A percentile compares a stretch with the other conserved stretches of the same genome.
These are phyloP conservation scores for Leishmania mexicana DNA, from an alignment of 208 protist species.

Conservation along the genomic window DNA sequence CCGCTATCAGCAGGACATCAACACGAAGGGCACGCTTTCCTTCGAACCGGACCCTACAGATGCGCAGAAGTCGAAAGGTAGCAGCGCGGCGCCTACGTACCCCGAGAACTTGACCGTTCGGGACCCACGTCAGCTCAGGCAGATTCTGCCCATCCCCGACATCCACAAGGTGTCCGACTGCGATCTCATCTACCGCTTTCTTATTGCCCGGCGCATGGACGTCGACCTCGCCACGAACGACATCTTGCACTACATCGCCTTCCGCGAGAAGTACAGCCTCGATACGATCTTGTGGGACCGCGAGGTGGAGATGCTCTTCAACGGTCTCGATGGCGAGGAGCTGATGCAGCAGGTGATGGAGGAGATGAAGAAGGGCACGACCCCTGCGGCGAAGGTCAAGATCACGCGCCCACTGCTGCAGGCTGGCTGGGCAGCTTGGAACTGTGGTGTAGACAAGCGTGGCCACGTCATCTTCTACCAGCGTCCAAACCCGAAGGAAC, in stretches of 20 bases:
- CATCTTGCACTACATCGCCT: conserved; percentile 52
- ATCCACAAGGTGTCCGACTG: conserved; percentile 64
- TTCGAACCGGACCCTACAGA: conserved; percentile 23
- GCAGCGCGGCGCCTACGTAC: conserved; percentile 24
- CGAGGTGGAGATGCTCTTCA: conserved; percentile 43
- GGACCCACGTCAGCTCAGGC: conserved; percentile 33
- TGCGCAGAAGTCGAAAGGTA: conserved; percentile 24
- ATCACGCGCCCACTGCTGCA: conserved; percentile 55
- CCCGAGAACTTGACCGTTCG: conserved; percentile 42
- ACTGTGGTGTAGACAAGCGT: conserved; percentile 50
- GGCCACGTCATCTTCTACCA: conserved; percentile 61
- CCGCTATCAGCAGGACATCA: conserved; percentile 42
- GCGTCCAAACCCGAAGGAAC: conserved; percentile 47
- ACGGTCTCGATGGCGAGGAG: conserved; percentile 58
- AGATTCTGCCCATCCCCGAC: conserved; percentile 60
- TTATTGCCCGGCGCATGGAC: conserved; percentile 55
- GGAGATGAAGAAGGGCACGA: conserved; percentile 30
- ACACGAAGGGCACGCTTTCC: conserved; percentile 33
- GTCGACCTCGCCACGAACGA: conserved; percentile 35
- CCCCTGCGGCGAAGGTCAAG: conserved; percentile 27
- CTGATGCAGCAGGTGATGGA: conserved; percentile 40
- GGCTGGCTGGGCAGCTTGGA: conserved; percentile 54
- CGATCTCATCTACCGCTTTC: conserved; percentile 61
- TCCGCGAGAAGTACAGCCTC: conserved; percentile 59
- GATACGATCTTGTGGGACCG: conserved; percentile 55